These are phyloP conservation scores for Thielaviopsis ethacetica DNA, from an alignment of 2,329 filamentous ascomycete species.

Conservation along the genomic window DNA sequence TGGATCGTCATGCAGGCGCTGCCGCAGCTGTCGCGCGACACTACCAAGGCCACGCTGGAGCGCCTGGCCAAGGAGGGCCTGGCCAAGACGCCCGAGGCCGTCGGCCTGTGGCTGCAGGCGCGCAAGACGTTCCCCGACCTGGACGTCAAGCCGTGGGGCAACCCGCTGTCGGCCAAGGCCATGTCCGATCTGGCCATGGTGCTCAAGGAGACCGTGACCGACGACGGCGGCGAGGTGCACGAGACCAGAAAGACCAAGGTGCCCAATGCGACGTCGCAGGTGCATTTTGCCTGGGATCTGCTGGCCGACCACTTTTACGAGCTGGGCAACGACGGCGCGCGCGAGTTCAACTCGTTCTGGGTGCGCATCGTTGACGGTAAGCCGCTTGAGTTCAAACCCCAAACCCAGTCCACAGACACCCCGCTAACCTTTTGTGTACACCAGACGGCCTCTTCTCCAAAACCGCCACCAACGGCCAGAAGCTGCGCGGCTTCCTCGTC, in stretches of 20 bases:
- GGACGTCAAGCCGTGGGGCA: slow-evolving; percentile 56
- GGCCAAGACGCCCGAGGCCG: slow-evolving; percentile 69
- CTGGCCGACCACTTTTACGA: slow-evolving; percentile 43
- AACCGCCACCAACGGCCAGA: slow-evolving; percentile 70
- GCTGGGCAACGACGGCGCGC: slow-evolving; percentile 20
- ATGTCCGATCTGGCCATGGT: slow-evolving; percentile 55
- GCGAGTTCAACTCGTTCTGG: slow-evolving; percentile 66
- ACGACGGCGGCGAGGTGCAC: slow-evolving; percentile 25
- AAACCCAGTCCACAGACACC: too few relatives aligned
- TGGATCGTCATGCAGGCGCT: slow-evolving; percentile 64
- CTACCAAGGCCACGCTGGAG: slow-evolving; percentile 45
- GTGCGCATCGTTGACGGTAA: slow-evolving; percentile 67
- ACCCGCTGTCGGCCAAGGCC: slow-evolving; percentile 57
- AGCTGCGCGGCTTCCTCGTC: slow-evolving; percentile 80
- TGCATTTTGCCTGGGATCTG: slow-evolving; percentile 79
- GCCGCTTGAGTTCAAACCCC: too few relatives aligned
- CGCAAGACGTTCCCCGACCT: slow-evolving; percentile 46
- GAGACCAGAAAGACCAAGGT: slow-evolving; percentile 35
- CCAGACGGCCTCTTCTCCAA: slow-evolving; percentile 70
- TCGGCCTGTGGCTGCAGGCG: slow-evolving; percentile 72
- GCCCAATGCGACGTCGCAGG: slow-evolving; percentile 60
- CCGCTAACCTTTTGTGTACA: background rate
- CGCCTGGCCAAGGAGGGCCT: slow-evolving; percentile 48
- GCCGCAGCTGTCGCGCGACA: slow-evolving; percentile 40
- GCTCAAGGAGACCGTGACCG: slow-evolving; percentile 52